phyloP scores from a whole-genome alignment of 352 stramenopile species.

The Pilasporangium apinafurcum region DNA sequence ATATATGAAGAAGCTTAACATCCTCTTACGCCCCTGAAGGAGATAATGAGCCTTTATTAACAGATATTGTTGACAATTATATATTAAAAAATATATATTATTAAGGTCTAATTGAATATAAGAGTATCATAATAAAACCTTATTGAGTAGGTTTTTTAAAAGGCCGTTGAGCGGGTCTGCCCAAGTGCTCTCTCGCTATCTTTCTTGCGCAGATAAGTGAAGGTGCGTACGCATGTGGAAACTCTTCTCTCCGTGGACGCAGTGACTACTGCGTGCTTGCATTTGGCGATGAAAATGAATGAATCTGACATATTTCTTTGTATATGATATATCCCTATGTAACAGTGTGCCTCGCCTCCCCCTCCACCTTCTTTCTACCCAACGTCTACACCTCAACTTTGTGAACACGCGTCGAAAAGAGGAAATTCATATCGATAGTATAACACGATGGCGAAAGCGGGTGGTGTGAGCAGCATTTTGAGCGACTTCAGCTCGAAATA shows the following conservation, averaged over 20 bases:
- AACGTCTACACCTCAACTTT: neutral
- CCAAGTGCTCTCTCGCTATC: constrained; percentile 10
- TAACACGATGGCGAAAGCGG: constrained; percentile 25
- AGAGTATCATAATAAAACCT: no score
- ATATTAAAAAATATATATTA: no score
- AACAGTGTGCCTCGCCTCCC: constrained; percentile 1
- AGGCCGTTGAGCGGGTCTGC: no score
- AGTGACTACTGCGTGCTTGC: neutral
- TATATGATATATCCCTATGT: neutral
- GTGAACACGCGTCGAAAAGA: neutral
- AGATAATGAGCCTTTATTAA: no score
- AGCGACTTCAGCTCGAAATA: constrained; percentile 68
- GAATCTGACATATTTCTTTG: neutral
- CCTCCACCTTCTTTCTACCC: neutral
- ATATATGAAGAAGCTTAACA: no score
- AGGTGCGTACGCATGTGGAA: constrained; percentile 10
- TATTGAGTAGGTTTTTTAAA: no score
- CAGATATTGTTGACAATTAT: no score
- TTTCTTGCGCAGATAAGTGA: constrained; percentile 7
- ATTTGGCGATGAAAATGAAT: neutral
- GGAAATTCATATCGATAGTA: constrained; percentile 6
- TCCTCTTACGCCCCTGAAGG: no score
- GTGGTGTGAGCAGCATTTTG: constrained; percentile 43
- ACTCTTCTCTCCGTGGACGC: neutral
- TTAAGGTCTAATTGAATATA: no score